These are phyloP conservation scores for Thyridium curvatum DNA, from an alignment of 2,329 filamentous ascomycete species.

Conservation along the genomic window DNA sequence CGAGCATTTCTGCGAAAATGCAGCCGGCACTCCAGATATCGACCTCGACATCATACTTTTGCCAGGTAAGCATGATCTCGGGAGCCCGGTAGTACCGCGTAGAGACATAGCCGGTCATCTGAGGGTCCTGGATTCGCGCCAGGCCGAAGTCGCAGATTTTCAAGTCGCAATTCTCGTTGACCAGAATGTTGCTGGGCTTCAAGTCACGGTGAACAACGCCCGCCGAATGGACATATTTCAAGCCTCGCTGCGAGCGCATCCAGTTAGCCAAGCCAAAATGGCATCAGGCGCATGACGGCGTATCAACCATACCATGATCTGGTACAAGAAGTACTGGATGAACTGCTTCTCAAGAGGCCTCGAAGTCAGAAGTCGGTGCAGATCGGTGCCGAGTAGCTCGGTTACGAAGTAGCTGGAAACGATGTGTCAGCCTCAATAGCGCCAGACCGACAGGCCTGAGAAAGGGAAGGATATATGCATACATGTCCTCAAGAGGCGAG, in stretches of 20 bases:
- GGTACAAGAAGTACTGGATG: conserved; percentile 99
- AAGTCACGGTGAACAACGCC: conserved; percentile 96
- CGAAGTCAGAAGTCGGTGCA: conserved; percentile 91
- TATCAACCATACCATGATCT: conserved; percentile 72
- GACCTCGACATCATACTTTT: conserved; percentile 98
- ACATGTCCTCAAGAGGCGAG: conserved; percentile 98
- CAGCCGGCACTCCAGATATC: conserved; percentile 99
- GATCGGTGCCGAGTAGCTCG: conserved; percentile 91
- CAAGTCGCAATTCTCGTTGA: conserved; percentile 98
- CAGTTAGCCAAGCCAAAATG: conserved; percentile 1
- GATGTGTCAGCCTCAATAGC: conserved; percentile 11
- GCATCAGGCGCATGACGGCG: not conserved
- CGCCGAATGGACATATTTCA: conserved; percentile 99
- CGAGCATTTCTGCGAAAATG: conserved; percentile 98
- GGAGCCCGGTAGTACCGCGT: conserved; percentile 98
- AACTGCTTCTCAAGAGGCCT: conserved; percentile 98
- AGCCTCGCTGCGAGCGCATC: conserved; percentile 59
- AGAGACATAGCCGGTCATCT: conserved; percentile 99
- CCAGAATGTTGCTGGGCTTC: conserved; percentile 97
- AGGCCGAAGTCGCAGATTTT: conserved; percentile 99
- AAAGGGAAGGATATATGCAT: too few species aligned
- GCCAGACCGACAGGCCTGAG: not conserved
- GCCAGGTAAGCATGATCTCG: conserved; percentile 99
- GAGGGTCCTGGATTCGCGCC: conserved; percentile 94
- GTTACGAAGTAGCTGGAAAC: conserved; percentile 85